A percentile compares a stretch with the other conserved stretches of the same genome.
Conservation (phyloP, 495 filamentous ascomycete species). For the Pyrenopolyporus hunteri region DNA sequence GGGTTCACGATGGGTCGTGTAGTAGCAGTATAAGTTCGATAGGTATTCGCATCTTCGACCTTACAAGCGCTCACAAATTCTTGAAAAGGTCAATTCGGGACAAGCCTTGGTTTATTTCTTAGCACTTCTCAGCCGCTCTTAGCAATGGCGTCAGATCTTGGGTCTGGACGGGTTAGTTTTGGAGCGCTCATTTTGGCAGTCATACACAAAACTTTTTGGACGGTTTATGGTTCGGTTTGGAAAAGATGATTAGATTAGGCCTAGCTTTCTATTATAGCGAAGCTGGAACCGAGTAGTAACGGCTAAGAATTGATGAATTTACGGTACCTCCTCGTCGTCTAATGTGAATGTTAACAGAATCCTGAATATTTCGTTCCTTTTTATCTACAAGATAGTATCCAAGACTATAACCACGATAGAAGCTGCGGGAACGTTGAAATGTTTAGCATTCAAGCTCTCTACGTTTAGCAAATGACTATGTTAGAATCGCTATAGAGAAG, state of each 20-base stretch:
- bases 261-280: too few species aligned
- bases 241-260: too few species aligned
- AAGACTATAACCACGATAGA: neutral
- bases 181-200: conserved; percentile 8
- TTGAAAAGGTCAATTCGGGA: neutral
- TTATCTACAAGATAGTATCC: too few species aligned
- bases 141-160: conserved; percentile 10
- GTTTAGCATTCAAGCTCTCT: too few species aligned
- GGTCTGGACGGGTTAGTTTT: conserved; percentile 3
- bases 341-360: neutral
- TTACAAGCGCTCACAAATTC: too few species aligned
- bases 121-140: neutral
- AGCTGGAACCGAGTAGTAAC: neutral
- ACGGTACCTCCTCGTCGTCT: neutral
- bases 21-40: too few species aligned
- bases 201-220: neutral
- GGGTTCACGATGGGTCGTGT: too few species aligned
- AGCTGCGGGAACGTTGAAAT: too few species aligned
- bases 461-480: too few species aligned
- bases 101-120: neutral
- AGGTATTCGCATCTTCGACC: too few species aligned
- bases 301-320: neutral
- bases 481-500: too few species aligned
- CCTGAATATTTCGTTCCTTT: too few species aligned
- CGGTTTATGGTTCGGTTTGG: neutral